Percentiles rank a stretch among this genome's conserved stretches.
Evolutionary conservation across 768 basidiomycete genomes (phyloP).

Genomic region (Suillus variegatus): DNA sequence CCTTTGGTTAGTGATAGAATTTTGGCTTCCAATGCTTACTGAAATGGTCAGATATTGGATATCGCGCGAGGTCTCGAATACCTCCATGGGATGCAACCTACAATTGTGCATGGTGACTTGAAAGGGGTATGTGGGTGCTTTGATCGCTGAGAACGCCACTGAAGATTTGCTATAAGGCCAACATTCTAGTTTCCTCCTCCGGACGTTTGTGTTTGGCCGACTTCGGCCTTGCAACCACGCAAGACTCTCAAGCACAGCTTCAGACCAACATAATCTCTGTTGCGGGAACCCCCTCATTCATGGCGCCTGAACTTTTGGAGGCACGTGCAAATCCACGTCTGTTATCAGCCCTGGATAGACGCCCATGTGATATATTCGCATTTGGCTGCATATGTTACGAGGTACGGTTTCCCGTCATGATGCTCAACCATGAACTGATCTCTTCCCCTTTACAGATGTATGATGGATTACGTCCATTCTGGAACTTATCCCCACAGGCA

Average conservation of each 20-base stretch:
- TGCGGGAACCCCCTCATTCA: slow-evolving; percentile 26
- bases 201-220: slow-evolving; percentile 33
- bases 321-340: slow-evolving; percentile 7
- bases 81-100: slow-evolving; percentile 39
- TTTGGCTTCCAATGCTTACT: background rate
- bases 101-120: slow-evolving; percentile 45
- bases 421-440: background rate
- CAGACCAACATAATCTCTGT: slow-evolving; percentile 17
- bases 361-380: slow-evolving; percentile 37
- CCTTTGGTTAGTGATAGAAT: slow-evolving; percentile 30
- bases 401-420: slow-evolving; percentile 17
- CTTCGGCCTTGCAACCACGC: slow-evolving; percentile 27
- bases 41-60: slow-evolving; percentile 35
- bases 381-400: slow-evolving; percentile 37
- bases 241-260: slow-evolving; percentile 19
- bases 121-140: slow-evolving; percentile 37
- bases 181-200: slow-evolving; percentile 29
- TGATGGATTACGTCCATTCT: slow-evolving; percentile 28
- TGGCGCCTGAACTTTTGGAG: slow-evolving; percentile 29
- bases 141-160: background rate
- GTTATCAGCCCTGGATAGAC: slow-evolving; percentile 21
- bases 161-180: slow-evolving; percentile 17
- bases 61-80: slow-evolving; percentile 39
- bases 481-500: slow-evolving; percentile 16
- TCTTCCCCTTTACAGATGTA: slow-evolving; percentile 24